Evolutionary conservation across 257 asterid species (phyloP), one percentile per base, ranked within the genome.

Genomic region (Cruciata laevipes): DNA sequence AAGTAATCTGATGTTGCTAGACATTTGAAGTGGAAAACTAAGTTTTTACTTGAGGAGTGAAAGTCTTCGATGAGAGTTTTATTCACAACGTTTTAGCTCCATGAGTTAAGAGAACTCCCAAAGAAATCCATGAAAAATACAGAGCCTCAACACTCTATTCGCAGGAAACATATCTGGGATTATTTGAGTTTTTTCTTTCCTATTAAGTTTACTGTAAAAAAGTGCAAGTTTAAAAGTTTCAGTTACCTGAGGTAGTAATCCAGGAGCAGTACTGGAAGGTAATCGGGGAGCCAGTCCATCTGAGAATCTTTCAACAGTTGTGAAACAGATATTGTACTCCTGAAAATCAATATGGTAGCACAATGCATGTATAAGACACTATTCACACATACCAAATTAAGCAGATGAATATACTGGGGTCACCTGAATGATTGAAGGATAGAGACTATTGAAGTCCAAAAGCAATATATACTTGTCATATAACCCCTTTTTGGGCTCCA

Each of bases 341-440:
- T 94, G 89, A 64, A 70, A 74, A 74, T 58, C n/a, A 60, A 62
- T 47, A 66, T 24, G 23, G 25, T 23, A 35, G 51, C 56, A 14
- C 8, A 63, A 40, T 5, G 9, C 38, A 14, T 13, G 33, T 27
- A 17, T 18, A 16, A 24, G 27, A 24, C 14, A 61, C 65, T 31
- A 32, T 20, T n/a, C 32, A 33, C 2, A 14, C 51, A 0, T 10
- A 2, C 30, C 56, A 35, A 47, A 35, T 65, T 53, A 62, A 61
- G 37, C 60, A 69, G 58, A 57, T 35, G 66, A 47, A 60, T 69
- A 38, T 51, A 61, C 18, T 75, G 32, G 65, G 31, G 69, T 61
- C 69, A 88, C 99, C 97, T 87, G 99, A 83, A 94, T 94, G 70
- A 94, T 94, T 63, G 99, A 94, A 72, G 99, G 99, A 83, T 94